These are phyloP conservation scores for Clavispora fructus DNA, from an alignment of 805 yeast species.

Conservation along the genomic window DNA sequence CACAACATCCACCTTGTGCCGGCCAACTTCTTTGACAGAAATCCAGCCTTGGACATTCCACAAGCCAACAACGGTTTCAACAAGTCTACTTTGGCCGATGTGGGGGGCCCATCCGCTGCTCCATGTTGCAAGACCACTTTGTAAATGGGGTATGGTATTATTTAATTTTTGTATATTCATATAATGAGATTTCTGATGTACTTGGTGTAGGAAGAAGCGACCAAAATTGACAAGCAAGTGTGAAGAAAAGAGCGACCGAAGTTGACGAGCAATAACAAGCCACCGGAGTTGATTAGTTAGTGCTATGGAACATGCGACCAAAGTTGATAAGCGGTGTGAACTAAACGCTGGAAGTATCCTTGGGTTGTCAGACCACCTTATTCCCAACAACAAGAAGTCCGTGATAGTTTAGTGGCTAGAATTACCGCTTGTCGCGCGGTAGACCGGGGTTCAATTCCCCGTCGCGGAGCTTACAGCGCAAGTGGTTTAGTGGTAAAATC, in stretches of 20 bases:
- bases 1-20: constrained; percentile 63
- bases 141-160: constrained; percentile 5
- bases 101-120: constrained; percentile 17
- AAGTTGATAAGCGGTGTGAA: no score
- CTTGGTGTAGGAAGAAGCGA: neutral
- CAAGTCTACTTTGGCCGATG: constrained; percentile 46
- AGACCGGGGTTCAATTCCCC: constrained; percentile 23
- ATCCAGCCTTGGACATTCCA: constrained; percentile 77
- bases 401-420: constrained; percentile 23
- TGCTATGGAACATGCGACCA: no score
- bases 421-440: constrained; percentile 22
- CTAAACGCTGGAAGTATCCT: no score
- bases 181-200: neutral
- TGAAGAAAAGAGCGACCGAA: no score
- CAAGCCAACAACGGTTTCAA: constrained; percentile 63
- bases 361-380: neutral
- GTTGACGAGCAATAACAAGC: no score
- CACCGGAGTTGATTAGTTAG: no score
- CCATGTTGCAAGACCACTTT: constrained; percentile 36
- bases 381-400: constrained; percentile 6
- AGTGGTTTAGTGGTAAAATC: constrained; percentile 19
- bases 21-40: constrained; percentile 66
- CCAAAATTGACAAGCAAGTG: no score
- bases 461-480: constrained; percentile 18
- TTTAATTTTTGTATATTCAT: neutral